Evolutionary conservation across 2,329 filamentous ascomycete genomes (phyloP), one percentile per base, ranked within the genome.

Genomic region (Verticillium isaacii): DNA sequence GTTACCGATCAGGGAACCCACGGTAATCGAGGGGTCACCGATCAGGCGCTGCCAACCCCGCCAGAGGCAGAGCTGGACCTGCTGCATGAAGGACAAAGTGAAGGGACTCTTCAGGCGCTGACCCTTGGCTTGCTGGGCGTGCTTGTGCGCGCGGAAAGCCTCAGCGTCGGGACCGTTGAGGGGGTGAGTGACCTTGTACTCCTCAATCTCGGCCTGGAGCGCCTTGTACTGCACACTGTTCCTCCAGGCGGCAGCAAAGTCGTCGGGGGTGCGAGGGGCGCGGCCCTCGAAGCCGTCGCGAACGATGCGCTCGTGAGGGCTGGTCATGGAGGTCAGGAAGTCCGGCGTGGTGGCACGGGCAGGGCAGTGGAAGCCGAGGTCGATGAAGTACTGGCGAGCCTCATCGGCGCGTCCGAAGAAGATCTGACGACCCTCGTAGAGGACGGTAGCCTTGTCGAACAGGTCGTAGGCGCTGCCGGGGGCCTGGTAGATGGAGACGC

Each of bases 1-100:
- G 75, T 96, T 96, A 66, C 87, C 90, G 61, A 92, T 77, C 23
- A 89, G 80, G 62, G 87, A 82, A 39, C 85, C 86, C 25, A 93
- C 67, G 0, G 90, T 91, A 67, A 95, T 78, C 70, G 85, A 89
- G 23, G 90, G 89, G 71, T 97, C 93, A 59, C 90, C 91, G 61
- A 80, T 82, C 8, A 97, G 80, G 59, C 93, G 87, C 70, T 87
- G 85, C 78, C 89, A 95, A 12, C 92, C 92, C 71, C 93, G 89
- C 80, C 87, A 88, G 57, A 96, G 78, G 72, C 93, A 97, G 14
- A 97, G 85, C 63, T 83, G 73, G 65, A 97, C 75, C 74, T 97
- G 93, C 74, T 93, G 88, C 4, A 63, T 58, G 66, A 89, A 91
- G 0, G 92, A 94, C 41, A 97, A 79, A 0, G 92, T 97, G 74